phyloP scores from a whole-genome alignment of 2,329 filamentous ascomycete genomes.

The Zasmidium cellare region DNA sequence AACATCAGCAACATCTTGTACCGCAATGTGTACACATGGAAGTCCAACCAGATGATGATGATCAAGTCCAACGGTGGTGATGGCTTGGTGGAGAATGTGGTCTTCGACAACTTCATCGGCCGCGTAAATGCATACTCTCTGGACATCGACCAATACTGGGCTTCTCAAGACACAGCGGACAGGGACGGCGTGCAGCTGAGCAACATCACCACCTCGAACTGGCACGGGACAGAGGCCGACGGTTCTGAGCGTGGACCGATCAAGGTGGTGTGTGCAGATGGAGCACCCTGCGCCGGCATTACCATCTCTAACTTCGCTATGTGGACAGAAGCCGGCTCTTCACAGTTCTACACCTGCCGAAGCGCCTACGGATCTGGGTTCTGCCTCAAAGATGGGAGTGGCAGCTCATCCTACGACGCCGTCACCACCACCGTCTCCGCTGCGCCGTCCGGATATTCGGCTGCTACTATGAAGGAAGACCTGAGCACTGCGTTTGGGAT shows the following conservation, averaged over 20 bases:
- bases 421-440: slow-evolving; percentile 37
- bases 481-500: slow-evolving; percentile 33
- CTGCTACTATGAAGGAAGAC: slow-evolving; percentile 40
- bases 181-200: slow-evolving; percentile 55
- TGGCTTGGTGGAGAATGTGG: slow-evolving; percentile 52
- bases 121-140: slow-evolving; percentile 60
- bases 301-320: slow-evolving; percentile 54
- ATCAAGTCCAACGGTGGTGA: slow-evolving; percentile 62
- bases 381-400: neutral
- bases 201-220: slow-evolving; percentile 57
- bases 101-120: slow-evolving; percentile 61
- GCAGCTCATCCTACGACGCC: slow-evolving; percentile 31
- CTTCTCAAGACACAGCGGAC: slow-evolving; percentile 39
- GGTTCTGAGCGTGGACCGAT: slow-evolving; percentile 55
- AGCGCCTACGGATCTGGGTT: slow-evolving; percentile 42
- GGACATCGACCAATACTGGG: slow-evolving; percentile 58
- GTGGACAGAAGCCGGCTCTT: slow-evolving; percentile 50
- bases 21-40: slow-evolving; percentile 58
- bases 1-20: slow-evolving; percentile 56
- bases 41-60: slow-evolving; percentile 61
- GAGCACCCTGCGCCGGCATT: slow-evolving; percentile 55
- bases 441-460: slow-evolving; percentile 40
- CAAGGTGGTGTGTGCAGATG: slow-evolving; percentile 53
- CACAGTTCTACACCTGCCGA: slow-evolving; percentile 47
- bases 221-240: slow-evolving; percentile 55